phyloP scores from a whole-genome alignment of 1,284 basidiomycete species.

The Malassezia brasiliensis region DNA sequence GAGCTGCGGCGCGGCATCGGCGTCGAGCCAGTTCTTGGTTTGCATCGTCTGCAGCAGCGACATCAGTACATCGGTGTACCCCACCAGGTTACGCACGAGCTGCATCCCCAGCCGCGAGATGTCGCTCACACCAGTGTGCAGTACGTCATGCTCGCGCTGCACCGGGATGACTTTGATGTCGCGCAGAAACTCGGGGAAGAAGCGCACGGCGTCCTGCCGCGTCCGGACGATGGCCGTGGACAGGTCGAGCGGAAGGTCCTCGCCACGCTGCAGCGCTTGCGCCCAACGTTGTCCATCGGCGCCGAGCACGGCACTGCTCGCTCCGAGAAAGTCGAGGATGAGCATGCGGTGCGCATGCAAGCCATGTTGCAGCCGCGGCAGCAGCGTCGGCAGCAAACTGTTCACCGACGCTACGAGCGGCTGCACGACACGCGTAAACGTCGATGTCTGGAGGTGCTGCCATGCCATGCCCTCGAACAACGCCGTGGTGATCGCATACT shows the following conservation, averaged over 20 bases:
- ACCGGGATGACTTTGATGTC: conserved; percentile 39
- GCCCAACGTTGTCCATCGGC: conserved; percentile 20
- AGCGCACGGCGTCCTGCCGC: conserved; percentile 28
- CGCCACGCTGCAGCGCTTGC: not conserved
- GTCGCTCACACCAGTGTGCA: conserved; percentile 39
- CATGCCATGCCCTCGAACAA: conserved; percentile 24
- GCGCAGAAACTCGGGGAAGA: conserved; percentile 43
- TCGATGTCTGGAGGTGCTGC: conserved; percentile 20
- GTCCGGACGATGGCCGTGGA: conserved; percentile 20
- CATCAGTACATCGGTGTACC: conserved; percentile 36
- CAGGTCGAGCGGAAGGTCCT: conserved; percentile 19
- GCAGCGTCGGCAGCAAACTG: conserved; percentile 22
- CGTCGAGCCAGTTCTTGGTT: conserved; percentile 10
- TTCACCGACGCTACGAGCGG: conserved; percentile 18
- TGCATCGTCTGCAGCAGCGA: conserved; percentile 33
- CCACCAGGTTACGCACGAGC: conserved; percentile 29
- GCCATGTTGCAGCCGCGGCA: conserved; percentile 26
- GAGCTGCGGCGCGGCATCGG: not conserved
- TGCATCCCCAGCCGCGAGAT: conserved; percentile 36
- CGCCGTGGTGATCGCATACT: conserved; percentile 24
- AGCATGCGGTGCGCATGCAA: conserved; percentile 34
- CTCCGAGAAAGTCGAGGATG: conserved; percentile 26
- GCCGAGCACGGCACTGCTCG: conserved; percentile 20
- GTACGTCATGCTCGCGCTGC: conserved; percentile 32
- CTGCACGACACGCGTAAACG: conserved; percentile 24